Conservation (phyloP, 2,329 filamentous ascomycete species). For the Colletotrichum navitas region DNA sequence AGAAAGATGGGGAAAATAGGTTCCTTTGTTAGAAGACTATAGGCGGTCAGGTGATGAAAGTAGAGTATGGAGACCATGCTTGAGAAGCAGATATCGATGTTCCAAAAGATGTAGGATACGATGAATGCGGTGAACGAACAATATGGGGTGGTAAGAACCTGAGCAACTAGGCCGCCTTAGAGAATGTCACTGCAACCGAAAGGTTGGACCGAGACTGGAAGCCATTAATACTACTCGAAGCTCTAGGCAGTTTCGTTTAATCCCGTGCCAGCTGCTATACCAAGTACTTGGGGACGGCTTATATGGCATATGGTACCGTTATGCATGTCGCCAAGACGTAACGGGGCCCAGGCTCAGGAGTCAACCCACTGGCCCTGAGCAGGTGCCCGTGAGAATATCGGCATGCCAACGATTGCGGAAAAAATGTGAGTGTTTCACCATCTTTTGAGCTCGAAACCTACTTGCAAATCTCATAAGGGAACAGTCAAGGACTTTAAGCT, state of each 20-base stretch:
- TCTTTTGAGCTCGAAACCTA: conserved; percentile 43
- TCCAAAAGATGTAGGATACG: conserved; percentile 77
- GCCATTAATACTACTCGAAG: conserved; percentile 71
- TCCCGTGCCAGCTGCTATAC: conserved; percentile 40
- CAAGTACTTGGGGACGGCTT: conserved; percentile 28
- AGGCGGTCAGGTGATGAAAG: conserved; percentile 75
- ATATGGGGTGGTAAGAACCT: conserved; percentile 25
- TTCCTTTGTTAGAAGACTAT: conserved; percentile 75
- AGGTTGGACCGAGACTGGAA: conserved; percentile 75
- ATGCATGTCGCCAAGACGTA: conserved; percentile 67
- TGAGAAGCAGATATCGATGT: conserved; percentile 69
- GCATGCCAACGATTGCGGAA: conserved; percentile 71
- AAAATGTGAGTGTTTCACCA: conserved; percentile 34
- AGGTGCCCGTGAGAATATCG: conserved; percentile 67
- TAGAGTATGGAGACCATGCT: conserved; percentile 75
- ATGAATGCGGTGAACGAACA: conserved; percentile 65
- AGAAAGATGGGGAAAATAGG: conserved; percentile 77
- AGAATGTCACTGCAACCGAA: conserved; percentile 74
- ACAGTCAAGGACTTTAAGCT: conserved; percentile 68
- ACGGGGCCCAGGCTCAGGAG: conserved; percentile 66
- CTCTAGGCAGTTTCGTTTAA: conserved; percentile 59
- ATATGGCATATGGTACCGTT: conserved; percentile 70
- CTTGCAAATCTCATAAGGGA: conserved; percentile 77
- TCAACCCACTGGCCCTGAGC: conserved; percentile 72
- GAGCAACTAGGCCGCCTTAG: conserved; percentile 62